These are phyloP conservation scores for Dictyostelium purpureum DNA, from an alignment of 78 protist genomes.

Conservation along the genomic window DNA sequence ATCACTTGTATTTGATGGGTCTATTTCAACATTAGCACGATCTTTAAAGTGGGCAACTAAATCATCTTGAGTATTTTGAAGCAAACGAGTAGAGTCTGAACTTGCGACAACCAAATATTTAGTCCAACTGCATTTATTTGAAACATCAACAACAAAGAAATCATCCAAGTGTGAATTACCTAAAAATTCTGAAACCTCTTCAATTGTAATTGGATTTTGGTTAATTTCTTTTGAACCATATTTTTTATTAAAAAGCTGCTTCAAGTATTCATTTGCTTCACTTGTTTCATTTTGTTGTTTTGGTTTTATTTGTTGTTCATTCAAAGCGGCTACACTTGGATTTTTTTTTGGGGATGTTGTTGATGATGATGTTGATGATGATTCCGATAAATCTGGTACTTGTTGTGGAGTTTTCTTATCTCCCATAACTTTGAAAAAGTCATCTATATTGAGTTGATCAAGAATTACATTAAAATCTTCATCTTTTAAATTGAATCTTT, in stretches of 20 bases:
- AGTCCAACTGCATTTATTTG: constrained; percentile 39
- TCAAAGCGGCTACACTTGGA: not conserved
- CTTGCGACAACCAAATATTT: constrained; percentile 48
- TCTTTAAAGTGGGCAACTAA: not conserved
- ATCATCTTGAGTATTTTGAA: constrained; percentile 43
- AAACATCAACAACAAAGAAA: constrained; percentile 29
- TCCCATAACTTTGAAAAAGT: too few species aligned
- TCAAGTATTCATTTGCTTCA: not conserved
- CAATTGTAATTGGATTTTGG: not conserved
- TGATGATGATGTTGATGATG: not conserved
- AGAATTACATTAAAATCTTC: not conserved
- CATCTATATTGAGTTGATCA: not conserved
- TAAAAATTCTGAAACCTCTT: constrained; percentile 34
- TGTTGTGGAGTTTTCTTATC: not conserved
- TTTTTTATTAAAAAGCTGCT: not conserved
- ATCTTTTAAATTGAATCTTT: constrained; percentile 25
- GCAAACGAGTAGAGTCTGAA: constrained; percentile 44
- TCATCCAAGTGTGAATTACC: constrained; percentile 56
- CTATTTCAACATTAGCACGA: not conserved
- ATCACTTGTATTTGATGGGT: not conserved
- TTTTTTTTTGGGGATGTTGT: not conserved
- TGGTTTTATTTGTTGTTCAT: not conserved
- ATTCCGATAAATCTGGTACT: not conserved
- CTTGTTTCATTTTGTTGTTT: not conserved
- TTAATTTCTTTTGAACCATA: not conserved